Evolutionary conservation across 257 asterid species (phyloP).

Genomic region (Ballota nigra): DNA sequence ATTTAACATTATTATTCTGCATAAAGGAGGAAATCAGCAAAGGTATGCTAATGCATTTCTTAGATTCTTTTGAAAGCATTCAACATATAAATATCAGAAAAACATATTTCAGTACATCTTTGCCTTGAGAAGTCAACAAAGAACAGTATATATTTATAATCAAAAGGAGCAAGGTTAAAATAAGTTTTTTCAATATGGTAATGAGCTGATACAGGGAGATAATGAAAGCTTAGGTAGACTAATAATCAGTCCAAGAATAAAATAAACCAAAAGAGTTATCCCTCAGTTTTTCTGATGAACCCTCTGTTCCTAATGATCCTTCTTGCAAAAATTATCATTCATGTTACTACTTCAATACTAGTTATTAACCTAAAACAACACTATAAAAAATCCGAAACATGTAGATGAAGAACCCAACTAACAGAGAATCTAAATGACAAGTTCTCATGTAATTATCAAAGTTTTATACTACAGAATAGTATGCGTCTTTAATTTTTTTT

Average conservation of each 20-base stretch:
- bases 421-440: neutral
- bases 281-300: neutral
- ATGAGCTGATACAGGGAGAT: neutral
- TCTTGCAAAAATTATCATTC: neutral
- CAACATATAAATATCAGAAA: neutral
- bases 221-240: neutral
- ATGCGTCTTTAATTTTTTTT: neutral
- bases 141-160: neutral
- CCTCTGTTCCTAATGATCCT: neutral
- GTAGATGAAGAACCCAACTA: neutral
- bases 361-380: conserved; percentile 9
- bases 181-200: neutral
- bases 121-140: neutral
- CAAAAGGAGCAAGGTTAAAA: neutral
- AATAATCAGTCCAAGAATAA: neutral
- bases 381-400: neutral
- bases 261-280: neutral
- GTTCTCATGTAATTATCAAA: neutral
- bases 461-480: neutral
- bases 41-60: neutral
- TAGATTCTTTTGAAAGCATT: neutral
- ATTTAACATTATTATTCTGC: neutral
- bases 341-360: neutral
- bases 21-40: neutral
- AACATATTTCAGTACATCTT: conserved; percentile 9